Evolutionary conservation across 192 early-diverging fungal species (phyloP), one percentile per base, ranked within the genome.

Genomic region (Backusella macrospora): DNA sequence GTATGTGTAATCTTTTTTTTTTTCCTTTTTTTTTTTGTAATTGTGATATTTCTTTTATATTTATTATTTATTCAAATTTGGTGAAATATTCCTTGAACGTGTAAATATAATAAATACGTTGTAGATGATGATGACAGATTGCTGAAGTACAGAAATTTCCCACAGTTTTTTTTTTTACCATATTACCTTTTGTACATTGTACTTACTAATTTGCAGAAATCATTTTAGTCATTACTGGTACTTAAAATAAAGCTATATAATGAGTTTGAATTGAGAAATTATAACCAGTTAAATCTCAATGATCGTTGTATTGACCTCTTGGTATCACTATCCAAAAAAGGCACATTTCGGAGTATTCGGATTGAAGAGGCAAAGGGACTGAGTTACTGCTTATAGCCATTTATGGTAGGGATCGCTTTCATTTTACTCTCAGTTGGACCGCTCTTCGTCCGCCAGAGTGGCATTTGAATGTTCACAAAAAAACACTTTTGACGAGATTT

Each of bases 81-180:
- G 21, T 59, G 52, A 59, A 59, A 59, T 59, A 59, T 59, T 26
- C 52, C 52, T 23, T 59, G 52, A 59, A 59, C 26, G 23, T 59
- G 26, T 59, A 13, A 26, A 21, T 55, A 12, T 23, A 59, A 49
- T 8, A 52, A 59, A 21, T 34, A 34, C 2, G 42, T 6, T 43
- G 42, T 6, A 10, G 5, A 26, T 9, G 10, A 59, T 26, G 21
- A 23, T 59, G 21, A 26, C 18, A 59, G 52, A 26, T 26, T 4
- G 3, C 29, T 34, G 29, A 59, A 9, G 52, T 59, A 12, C 4
- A 26, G 8, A 10, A 52, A 9, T 10, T 59, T 59, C 21, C 23
- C 52, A 59, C 52, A 23, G 21, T 23, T 59, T 34, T 34, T 34
- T 1, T 34, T 34, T 34, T 34, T 34, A 34, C 2, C 1, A 26